Percentiles rank a stretch among this genome's conserved stretches.
Evolutionary conservation across 257 asterid species (phyloP).

Genomic region (Cruciata laevipes): DNA sequence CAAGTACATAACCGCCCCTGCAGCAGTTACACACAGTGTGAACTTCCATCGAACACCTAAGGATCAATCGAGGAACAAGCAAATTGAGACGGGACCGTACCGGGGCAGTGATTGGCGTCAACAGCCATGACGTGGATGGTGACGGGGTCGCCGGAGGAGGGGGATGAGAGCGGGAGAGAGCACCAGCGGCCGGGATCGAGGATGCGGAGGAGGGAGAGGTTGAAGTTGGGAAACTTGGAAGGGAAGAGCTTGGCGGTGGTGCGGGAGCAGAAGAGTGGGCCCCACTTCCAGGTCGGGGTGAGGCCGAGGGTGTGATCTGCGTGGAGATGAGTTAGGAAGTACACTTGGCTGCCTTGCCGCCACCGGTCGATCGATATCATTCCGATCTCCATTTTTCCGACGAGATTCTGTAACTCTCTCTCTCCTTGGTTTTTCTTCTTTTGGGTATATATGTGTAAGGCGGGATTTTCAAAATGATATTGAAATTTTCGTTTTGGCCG

Average conservation of each 20-base stretch:
- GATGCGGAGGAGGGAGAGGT: slow-evolving; percentile 62
- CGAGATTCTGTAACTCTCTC: too few relatives aligned
- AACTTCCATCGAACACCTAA: slow-evolving; percentile 29
- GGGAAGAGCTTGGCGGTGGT: slow-evolving; percentile 63
- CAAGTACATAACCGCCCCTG: slow-evolving; percentile 85
- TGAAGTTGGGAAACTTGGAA: slow-evolving; percentile 58
- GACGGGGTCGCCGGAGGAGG: slow-evolving; percentile 42
- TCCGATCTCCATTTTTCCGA: slow-evolving; percentile 53
- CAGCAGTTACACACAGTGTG: not conserved
- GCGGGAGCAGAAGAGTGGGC: slow-evolving; percentile 73
- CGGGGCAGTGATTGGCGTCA: slow-evolving; percentile 83
- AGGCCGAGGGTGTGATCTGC: slow-evolving; percentile 82
- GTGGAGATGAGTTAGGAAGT: slow-evolving; percentile 87
- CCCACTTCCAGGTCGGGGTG: slow-evolving; percentile 52
- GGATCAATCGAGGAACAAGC: not conserved
- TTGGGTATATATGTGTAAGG: not conserved
- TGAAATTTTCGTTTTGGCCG: not conserved
- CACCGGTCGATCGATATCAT: slow-evolving; percentile 83
- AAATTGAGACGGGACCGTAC: slow-evolving; percentile 10
- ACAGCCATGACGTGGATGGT: slow-evolving; percentile 48
- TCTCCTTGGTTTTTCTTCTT: not conserved
- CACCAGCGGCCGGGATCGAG: slow-evolving; percentile 59
- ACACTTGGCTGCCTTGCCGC: slow-evolving; percentile 73
- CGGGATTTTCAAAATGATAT: not conserved
- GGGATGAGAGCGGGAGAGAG: slow-evolving; percentile 40